Evolutionary conservation across 768 basidiomycete species (phyloP).

Genomic region (Clavaria fumosa): DNA sequence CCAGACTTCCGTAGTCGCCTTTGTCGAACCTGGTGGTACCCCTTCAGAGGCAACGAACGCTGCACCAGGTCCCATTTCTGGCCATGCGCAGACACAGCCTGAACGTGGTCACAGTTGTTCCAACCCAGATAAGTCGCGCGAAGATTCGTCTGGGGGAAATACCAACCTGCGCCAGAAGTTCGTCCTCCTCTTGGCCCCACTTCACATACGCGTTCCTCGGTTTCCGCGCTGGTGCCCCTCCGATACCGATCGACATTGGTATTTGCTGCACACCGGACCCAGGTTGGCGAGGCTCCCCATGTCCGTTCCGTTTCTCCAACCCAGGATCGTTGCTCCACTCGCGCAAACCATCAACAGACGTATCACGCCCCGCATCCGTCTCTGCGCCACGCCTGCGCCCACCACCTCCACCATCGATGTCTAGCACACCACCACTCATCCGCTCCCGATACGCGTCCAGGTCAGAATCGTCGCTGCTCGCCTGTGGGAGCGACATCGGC

Average conservation of each 20-base stretch:
- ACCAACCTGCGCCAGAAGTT: slow-evolving; percentile 23
- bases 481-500: too few species aligned
- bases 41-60: slow-evolving; percentile 20
- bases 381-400: background rate
- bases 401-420: too few species aligned
- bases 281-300: background rate
- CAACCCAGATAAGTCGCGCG: background rate
- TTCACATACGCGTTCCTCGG: slow-evolving; percentile 26
- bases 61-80: slow-evolving; percentile 24
- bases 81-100: slow-evolving; percentile 12
- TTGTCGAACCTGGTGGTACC: slow-evolving; percentile 29
- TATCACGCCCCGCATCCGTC: background rate
- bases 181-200: slow-evolving; percentile 29
- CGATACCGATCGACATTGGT: slow-evolving; percentile 11
- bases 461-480: too few species aligned
- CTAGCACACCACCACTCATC: too few species aligned
- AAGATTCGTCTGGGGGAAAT: background rate
- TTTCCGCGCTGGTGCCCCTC: slow-evolving; percentile 12
- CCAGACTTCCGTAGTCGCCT: slow-evolving; percentile 28
- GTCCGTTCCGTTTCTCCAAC: background rate
- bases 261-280: slow-evolving; percentile 6
- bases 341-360: background rate
- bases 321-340: background rate
- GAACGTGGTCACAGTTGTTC: too few species aligned
- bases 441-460: too few species aligned